Base-by-base conservation (phyloP, 805 yeast species). In the Hanseniaspora clermontiae region DNA sequence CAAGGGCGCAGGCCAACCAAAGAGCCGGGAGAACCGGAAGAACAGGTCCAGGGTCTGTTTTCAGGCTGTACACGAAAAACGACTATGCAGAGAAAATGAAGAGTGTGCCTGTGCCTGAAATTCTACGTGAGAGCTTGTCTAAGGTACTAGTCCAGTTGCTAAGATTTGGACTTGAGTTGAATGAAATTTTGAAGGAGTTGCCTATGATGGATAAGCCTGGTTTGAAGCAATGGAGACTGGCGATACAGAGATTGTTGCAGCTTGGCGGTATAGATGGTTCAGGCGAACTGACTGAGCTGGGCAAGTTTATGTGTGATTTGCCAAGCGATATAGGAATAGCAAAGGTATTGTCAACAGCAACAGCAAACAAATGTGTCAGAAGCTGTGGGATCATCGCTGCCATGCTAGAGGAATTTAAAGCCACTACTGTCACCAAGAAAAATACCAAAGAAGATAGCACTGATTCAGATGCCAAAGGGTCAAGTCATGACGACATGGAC, bases 21-120 rank as follows among this genome's bases (percentile, higher is more conserved):
- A 76, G 98, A 64, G 90, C 96, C 1, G 98, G 98, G 66, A 81
- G 98, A 73, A 98, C 97, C 6, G 98, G 98, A 43, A 83, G 98
- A 73, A 89, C 95, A 8, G 90, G 95, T 0, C 96, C 97, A 0
- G 98, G 98, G 17, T 87, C 87, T 66, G 93, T 97, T 69, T 93
- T 84, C 64, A 68, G 99, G 40, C 71, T 93, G 24, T 93, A 81
- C 66, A 91, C 98, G 0, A 87, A 87, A 65, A 60, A 69, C 58
- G 74, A 78, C 3, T 93, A 79, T 62, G 74, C 79, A 60, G 77
- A 84, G 61, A 97, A 91, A 62, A 72, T 93, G 66, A 83, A 84
- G 11, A 73, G 78, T 2, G 83, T 82, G 64, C 87, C 96, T 1
- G 81, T 86, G 0, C 97, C 99, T 0, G 98, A 93, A 63, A 91